A percentile compares a stretch with the other conserved stretches of the same genome.
Conservation (phyloP, 176 grass and related monocot species). For the Paspalum vaginatum region DNA sequence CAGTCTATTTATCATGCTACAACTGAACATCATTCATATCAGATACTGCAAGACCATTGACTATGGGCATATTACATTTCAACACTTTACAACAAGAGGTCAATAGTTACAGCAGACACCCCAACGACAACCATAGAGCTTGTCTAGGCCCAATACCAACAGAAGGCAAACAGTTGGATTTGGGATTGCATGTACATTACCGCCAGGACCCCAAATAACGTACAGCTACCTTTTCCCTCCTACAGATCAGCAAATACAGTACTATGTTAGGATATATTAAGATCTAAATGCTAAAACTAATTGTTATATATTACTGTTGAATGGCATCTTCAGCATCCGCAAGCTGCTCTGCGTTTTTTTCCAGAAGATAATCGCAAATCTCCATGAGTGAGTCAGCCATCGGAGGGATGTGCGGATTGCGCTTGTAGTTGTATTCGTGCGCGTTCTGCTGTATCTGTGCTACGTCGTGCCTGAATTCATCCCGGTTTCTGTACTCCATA, state of each 20-base stretch:
- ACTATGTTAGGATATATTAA: conserved; percentile 33
- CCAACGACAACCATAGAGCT: too few species aligned
- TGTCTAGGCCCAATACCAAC: too few species aligned
- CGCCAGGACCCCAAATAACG: too few species aligned
- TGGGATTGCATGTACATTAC: too few species aligned
- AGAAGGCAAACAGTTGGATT: too few species aligned
- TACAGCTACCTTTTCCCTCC: background rate
- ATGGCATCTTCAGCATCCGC: conserved; percentile 61
- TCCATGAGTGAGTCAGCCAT: conserved; percentile 68
- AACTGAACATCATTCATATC: too few species aligned
- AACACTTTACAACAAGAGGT: too few species aligned
- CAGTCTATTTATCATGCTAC: too few species aligned
- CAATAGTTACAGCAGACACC: too few species aligned
- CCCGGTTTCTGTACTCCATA: conserved; percentile 80
- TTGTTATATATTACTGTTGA: conserved; percentile 19
- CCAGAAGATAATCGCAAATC: conserved; percentile 61
- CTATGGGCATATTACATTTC: too few species aligned
- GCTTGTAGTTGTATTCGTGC: conserved; percentile 65
- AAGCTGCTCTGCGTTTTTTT: conserved; percentile 37
- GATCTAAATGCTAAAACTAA: conserved; percentile 8
- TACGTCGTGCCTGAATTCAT: conserved; percentile 77
- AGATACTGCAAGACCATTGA: too few species aligned
- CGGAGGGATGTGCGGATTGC: conserved; percentile 78
- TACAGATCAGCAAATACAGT: conserved; percentile 32
- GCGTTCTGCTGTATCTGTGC: conserved; percentile 77